phyloP scores from a whole-genome alignment of 2,329 filamentous ascomycete species.

The Scolecobasidium constrictum region DNA sequence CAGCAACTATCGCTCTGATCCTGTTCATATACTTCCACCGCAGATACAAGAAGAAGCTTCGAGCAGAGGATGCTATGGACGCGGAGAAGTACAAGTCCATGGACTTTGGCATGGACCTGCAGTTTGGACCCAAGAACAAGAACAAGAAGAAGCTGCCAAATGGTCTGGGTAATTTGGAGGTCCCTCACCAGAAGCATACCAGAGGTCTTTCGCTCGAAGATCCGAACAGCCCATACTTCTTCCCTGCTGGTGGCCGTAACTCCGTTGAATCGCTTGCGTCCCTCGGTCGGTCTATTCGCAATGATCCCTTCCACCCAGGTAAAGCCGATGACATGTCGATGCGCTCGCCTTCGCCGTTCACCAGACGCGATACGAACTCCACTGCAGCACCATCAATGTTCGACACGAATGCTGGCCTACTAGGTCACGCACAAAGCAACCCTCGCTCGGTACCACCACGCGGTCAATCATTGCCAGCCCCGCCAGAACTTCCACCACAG shows the following conservation, averaged over 20 bases:
- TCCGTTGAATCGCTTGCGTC: conserved; percentile 83
- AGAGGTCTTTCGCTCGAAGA: conserved; percentile 52
- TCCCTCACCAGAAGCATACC: conserved; percentile 21
- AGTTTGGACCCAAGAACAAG: conserved; percentile 29
- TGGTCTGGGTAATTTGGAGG: neutral
- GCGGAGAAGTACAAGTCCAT: conserved; percentile 82
- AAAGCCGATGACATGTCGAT: conserved; percentile 27
- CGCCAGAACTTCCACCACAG: neutral
- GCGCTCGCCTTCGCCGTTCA: conserved; percentile 13
- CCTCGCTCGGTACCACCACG: conserved; percentile 40
- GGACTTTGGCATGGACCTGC: conserved; percentile 73
- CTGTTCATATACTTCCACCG: conserved; percentile 71
- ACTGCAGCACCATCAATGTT: conserved; percentile 41
- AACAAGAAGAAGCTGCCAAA: conserved; percentile 21
- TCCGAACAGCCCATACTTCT: conserved; percentile 76
- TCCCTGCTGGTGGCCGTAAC: conserved; percentile 69
- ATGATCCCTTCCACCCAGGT: conserved; percentile 54
- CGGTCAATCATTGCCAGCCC: conserved; percentile 23
- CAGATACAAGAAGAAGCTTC: conserved; percentile 60
- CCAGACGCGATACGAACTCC: conserved; percentile 31
- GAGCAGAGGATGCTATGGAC: conserved; percentile 70
- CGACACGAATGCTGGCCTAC: conserved; percentile 38
- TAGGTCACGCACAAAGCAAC: conserved; percentile 48
- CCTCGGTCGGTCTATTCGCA: conserved; percentile 62
- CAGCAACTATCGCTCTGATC: conserved; percentile 54